Conservation (phyloP, 2,329 filamentous ascomycete species). For the Clathrospora elynae region DNA sequence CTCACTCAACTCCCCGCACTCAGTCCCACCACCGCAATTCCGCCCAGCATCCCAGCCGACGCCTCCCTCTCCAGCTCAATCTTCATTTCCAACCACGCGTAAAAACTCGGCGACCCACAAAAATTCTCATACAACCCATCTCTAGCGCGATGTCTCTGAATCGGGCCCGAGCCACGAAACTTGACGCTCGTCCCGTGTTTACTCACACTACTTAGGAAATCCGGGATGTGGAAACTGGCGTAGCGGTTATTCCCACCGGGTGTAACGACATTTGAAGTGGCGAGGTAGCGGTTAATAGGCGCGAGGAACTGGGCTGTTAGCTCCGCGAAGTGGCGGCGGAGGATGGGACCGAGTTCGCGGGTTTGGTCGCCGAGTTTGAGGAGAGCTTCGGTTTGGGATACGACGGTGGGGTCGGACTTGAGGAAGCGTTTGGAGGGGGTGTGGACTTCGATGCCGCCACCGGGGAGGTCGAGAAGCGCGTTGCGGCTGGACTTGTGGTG, state of each 20-base stretch:
- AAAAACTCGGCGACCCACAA: slow-evolving; percentile 48
- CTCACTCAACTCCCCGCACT: neutral
- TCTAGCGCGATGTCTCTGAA: slow-evolving; percentile 45
- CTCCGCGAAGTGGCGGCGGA: slow-evolving; percentile 51
- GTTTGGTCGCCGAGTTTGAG: slow-evolving; percentile 41
- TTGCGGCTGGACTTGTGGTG: slow-evolving; percentile 45
- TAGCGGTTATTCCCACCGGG: slow-evolving; percentile 47
- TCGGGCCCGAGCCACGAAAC: slow-evolving; percentile 45
- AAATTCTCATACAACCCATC: slow-evolving; percentile 48
- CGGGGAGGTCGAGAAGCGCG: slow-evolving; percentile 47
- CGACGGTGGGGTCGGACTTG: slow-evolving; percentile 44
- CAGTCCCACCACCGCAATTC: slow-evolving; percentile 1
- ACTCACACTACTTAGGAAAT: slow-evolving; percentile 46
- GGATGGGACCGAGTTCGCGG: slow-evolving; percentile 43
- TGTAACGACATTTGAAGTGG: slow-evolving; percentile 42
- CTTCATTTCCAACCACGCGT: slow-evolving; percentile 52
- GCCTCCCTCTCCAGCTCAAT: slow-evolving; percentile 49
- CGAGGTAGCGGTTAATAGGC: slow-evolving; percentile 50
- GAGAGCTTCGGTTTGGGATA: slow-evolving; percentile 43
- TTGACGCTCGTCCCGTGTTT: slow-evolving; percentile 50
- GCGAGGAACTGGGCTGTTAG: slow-evolving; percentile 50
- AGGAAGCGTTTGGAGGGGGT: slow-evolving; percentile 46
- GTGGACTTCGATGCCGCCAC: slow-evolving; percentile 48
- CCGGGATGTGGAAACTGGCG: slow-evolving; percentile 46
- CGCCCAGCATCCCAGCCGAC: slow-evolving; percentile 45